Base-by-base conservation (phyloP, 208 protist genomes). In the Trypanosoma conorhini region DNA sequence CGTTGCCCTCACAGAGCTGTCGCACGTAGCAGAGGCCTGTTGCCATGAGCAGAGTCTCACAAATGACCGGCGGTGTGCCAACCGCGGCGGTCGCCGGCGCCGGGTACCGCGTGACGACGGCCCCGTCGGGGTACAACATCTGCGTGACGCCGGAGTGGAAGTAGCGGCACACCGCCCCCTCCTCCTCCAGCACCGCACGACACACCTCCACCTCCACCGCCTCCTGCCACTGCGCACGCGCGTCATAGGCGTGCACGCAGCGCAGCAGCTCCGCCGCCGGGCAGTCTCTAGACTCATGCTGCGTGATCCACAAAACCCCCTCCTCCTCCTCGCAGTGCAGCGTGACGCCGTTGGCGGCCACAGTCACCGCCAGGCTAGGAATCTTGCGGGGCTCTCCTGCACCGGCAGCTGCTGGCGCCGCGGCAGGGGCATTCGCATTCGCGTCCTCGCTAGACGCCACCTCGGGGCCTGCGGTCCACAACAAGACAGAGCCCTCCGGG, bases 71-170 rank as follows among this genome's bases (percentile, higher is more conserved):
- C n/a, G 35, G 15, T 15, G 35, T 63, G 26, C n/a, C 48, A 28
- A 0, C 58, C 7, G 9, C 31, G 54, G 19, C 51, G 21, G 21
- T 61, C 19, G 21, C 30, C 3, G 24, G 13, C 22, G 51, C 40
- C 0, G 83, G 82, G 33, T 81, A 85, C 21, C 85, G 85, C 26
- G 78, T 80, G 46, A 91, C 66, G 15, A 87, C 79, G 7, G 79
- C 76, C 48, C 91, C 91, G 55, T 91, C 82, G 24, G 91, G 77
- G 59, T 88, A 92, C 33, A 91, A 73, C 38, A 77, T 46, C 56
- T 92, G 91, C 50, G 76, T 80, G 21, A 61, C 60, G 28, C 91
- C 91, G 1, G 86, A 94, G 28, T 81, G 71, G 40, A 91, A 96
- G 67, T 71, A 76, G 65, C 86, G 79, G 15, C 69, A 81, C n/a